phyloP scores from a whole-genome alignment of 805 yeast species.

The Wickerhamomyces xylosicus region DNA sequence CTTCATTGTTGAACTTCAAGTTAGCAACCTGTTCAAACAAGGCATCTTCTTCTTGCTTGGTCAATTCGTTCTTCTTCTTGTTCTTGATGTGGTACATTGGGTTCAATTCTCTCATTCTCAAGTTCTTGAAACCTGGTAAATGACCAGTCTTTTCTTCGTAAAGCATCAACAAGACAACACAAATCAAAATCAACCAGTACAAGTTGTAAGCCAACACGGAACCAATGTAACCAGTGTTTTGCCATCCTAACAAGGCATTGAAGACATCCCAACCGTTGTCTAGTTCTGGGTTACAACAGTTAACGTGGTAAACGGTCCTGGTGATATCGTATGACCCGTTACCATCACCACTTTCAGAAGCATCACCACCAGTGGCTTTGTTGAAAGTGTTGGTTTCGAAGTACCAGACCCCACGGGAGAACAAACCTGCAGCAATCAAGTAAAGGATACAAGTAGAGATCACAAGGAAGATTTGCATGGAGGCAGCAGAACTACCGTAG shows the following conservation, averaged over 20 bases:
- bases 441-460: constrained; percentile 83
- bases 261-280: constrained; percentile 97
- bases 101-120: constrained; percentile 42
- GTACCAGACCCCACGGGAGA: constrained; percentile 89
- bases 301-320: constrained; percentile 86
- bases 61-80: constrained; percentile 50
- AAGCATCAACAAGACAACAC: constrained; percentile 48
- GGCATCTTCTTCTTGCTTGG: constrained; percentile 39
- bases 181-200: constrained; percentile 72
- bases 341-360: constrained; percentile 85
- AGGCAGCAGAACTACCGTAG: constrained; percentile 71
- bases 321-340: constrained; percentile 87
- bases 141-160: constrained; percentile 81
- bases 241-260: constrained; percentile 94
- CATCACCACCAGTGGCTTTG: constrained; percentile 81
- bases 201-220: constrained; percentile 81
- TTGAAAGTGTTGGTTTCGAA: constrained; percentile 64
- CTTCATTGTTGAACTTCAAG: constrained; percentile 25
- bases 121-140: constrained; percentile 53
- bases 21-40: constrained; percentile 37
- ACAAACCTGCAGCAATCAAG: constrained; percentile 84
- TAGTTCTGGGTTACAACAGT: constrained; percentile 90
- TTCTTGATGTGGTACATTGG: constrained; percentile 67
- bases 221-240: constrained; percentile 90
- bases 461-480: constrained; percentile 82